Percentiles rank a stretch among this genome's conserved stretches.
Evolutionary conservation across 2,329 filamentous ascomycete species (phyloP).

Genomic region (Trichophyton benhamiae): DNA sequence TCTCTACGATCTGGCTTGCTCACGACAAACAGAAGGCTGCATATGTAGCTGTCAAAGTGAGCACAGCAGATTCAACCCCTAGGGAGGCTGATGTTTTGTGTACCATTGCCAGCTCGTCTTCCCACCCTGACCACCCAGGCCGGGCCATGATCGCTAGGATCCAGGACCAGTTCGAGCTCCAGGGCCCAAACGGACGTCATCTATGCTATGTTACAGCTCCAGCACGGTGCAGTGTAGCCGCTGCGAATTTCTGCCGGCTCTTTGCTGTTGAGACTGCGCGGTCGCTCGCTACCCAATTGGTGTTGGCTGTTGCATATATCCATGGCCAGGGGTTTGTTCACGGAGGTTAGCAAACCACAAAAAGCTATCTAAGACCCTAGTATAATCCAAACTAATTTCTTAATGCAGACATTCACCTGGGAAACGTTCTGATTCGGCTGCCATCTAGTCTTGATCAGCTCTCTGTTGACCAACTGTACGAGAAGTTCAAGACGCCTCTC

Average conservation of each 20-base stretch:
- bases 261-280: slow-evolving; percentile 16
- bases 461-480: slow-evolving; percentile 15
- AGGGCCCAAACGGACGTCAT: slow-evolving; percentile 18
- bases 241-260: slow-evolving; percentile 13
- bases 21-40: slow-evolving; percentile 1
- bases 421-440: slow-evolving; percentile 18
- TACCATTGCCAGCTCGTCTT: background rate
- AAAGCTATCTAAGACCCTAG: background rate
- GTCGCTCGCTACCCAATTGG: slow-evolving; percentile 17
- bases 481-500: slow-evolving; percentile 16
- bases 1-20: slow-evolving; percentile 16
- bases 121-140: background rate
- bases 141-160: slow-evolving; percentile 11
- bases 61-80: background rate
- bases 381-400: background rate
- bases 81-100: background rate
- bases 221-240: slow-evolving; percentile 15
- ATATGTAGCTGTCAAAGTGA: background rate
- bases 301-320: slow-evolving; percentile 16
- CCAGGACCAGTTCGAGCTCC: slow-evolving; percentile 19
- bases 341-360: slow-evolving; percentile 13
- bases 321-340: slow-evolving; percentile 19
- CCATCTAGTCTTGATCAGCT: slow-evolving; percentile 15
- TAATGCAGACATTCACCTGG: slow-evolving; percentile 17
- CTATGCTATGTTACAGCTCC: slow-evolving; percentile 16